phyloP scores from a whole-genome alignment of 2,329 filamentous ascomycete species.

The Botrytis fabae region DNA sequence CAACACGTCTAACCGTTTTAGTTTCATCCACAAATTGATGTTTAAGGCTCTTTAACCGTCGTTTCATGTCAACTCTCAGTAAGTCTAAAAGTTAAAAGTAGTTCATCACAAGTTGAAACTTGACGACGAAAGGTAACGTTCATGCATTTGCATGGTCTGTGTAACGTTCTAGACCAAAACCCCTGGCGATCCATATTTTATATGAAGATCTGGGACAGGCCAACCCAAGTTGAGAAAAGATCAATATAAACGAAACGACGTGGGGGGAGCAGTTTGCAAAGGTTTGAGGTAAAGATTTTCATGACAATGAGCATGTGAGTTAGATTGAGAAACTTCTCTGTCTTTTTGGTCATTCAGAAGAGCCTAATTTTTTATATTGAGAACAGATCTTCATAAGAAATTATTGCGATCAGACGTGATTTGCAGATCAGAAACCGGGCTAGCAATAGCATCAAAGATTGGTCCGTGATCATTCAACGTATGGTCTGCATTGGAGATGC shows the following conservation, averaged over 20 bases:
- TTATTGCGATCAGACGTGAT: not conserved
- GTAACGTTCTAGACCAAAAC: not conserved
- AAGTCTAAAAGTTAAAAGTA: not conserved
- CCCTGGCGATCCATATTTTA: not conserved
- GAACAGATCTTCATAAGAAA: not conserved
- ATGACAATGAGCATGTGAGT: not conserved
- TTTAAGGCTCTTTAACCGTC: not conserved
- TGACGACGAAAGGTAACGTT: not conserved
- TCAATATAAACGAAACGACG: constrained; percentile 10
- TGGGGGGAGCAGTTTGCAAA: not conserved
- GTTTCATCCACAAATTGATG: not conserved
- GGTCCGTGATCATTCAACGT: not conserved
- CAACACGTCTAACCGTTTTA: not conserved
- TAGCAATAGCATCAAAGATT: not conserved
- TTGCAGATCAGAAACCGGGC: not conserved
- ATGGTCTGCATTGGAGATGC: not conserved
- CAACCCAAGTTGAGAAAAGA: not conserved
- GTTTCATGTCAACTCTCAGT: not conserved
- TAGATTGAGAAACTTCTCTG: not conserved
- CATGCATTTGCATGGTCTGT: constrained; percentile 8
- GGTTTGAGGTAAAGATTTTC: not conserved
- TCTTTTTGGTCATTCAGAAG: not conserved
- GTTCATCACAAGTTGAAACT: constrained; percentile 6
- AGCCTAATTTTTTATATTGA: not conserved
- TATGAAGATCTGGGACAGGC: not conserved